Evolutionary conservation across 192 early-diverging fungal genomes (phyloP), one percentile per base, ranked within the genome.

Genomic region (Rhizophagus clarus): DNA sequence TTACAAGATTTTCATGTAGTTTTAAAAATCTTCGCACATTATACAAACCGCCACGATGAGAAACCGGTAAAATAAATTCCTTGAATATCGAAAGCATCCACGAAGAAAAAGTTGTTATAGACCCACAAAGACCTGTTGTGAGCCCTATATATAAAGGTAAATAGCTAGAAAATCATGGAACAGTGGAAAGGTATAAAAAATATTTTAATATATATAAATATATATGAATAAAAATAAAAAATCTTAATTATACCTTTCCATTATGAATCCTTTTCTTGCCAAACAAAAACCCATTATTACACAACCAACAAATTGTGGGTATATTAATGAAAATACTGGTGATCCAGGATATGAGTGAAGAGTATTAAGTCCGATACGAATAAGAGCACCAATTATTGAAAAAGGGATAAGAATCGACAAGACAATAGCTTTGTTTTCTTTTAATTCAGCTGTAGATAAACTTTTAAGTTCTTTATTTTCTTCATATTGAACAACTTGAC

Each of bases 51-150:
- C 73, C 71, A 22, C 82, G 83, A 29, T 49, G 8, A 40, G 74
- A 45, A 22, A 62, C 1, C 1, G 82, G 77, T 74, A 88, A 87
- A 42, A 85, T 77, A 40, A 89, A 78, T 37, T 83, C 84, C 47
- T 81, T 34, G 72, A 90, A 92, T 4, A 89, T 84, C 7, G 80
- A 87, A 45, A 93, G 79, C 72, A 89, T 89, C 93, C 93, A 95
- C 1, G 92, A 92, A 17, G 94, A 95, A 75, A 95, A 95, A 1
- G 93, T 93, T 0, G 94, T 95, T 11, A 95, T 93, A 1, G 94
- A 95, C 0, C 94, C 94, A 74, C 94, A 95, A 45, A 95, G 88
- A 3, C 94, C 94, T 7, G 90, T 91, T 15, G 89, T 85, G 0
- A 95, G 40, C 0, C 86, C 92, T 12, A 88, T 76, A 66, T 91